Base-by-base conservation (phyloP, 2,329 filamentous ascomycete genomes). In the Fonsecaea monophora region DNA sequence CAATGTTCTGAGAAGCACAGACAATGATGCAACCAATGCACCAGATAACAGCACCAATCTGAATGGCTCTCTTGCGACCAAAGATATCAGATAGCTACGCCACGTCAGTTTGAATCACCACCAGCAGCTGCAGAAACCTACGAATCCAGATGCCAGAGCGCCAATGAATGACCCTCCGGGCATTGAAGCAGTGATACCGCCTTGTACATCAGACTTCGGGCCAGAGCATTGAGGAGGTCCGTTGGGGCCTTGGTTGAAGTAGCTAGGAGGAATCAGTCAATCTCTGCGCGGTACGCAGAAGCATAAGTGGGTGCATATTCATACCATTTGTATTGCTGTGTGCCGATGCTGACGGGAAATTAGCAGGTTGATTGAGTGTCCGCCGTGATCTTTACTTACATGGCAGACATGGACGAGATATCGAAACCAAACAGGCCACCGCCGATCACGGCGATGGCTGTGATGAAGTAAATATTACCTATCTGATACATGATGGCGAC, bases 91-190 rank as follows among this genome's bases (percentile, higher is more conserved):
- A 84, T 35, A 89, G 74, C 71, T 82, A 85, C 21, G 77, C 76
- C 25, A 87, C 56, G 78, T 66, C 34, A 62, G 56, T 15, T 2
- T 15, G 30, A 30, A 21, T 42, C 40, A 45, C n/a, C 13, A n/a
- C 18, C 30, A 34, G 3, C 12, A 53, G 88, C 76, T 64, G 85
- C 84, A 60, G 85, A 89, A 8, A 89, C 77, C 67, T 90, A 87
- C 7, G 89, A 92, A 18, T 30, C 78, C 78, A 30, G 86, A 88
- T 57, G 78, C 65, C 50, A 89, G 77, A 65, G 86, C 85, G 61
- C 86, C 90, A 9, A 89, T 77, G 68, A 90, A 87, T 4, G 89
- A 92, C 15, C 90, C 90, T 56, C 86, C 89, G 15, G 90, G 87
- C 90, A 92, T 92, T 1, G 89, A 82, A 25, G 89, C 89, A 2